Conservation (phyloP, 2,329 filamentous ascomycete genomes). For the Botrytis tulipae region DNA sequence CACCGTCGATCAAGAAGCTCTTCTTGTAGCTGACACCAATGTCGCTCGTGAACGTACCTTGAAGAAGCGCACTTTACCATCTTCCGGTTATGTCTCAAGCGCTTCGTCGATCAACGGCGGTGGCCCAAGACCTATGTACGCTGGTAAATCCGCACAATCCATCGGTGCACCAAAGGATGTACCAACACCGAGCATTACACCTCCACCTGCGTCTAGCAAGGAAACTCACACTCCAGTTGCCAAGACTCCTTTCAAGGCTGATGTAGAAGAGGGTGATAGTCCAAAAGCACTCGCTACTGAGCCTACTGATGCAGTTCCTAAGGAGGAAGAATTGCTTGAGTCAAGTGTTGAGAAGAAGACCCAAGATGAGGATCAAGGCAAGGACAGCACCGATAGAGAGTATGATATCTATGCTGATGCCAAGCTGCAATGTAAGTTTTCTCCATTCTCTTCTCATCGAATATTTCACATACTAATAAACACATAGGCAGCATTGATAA, state of each 20-base stretch:
- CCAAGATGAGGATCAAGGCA: slow-evolving; percentile 72
- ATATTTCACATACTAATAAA: slow-evolving; percentile 38
- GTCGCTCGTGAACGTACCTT: slow-evolving; percentile 59
- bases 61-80: slow-evolving; percentile 68
- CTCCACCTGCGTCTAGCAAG: slow-evolving; percentile 44
- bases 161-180: slow-evolving; percentile 54
- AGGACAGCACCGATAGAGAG: slow-evolving; percentile 70
- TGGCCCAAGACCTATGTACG: slow-evolving; percentile 66
- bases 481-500: slow-evolving; percentile 85
- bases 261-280: slow-evolving; percentile 73
- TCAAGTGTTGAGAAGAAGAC: slow-evolving; percentile 52
- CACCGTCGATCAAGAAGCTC: slow-evolving; percentile 94
- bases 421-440: slow-evolving; percentile 74
- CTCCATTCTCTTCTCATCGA: not conserved
- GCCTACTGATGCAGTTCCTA: slow-evolving; percentile 56
- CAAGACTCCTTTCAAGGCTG: slow-evolving; percentile 72
- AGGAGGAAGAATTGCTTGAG: slow-evolving; percentile 64
- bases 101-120: slow-evolving; percentile 53
- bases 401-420: slow-evolving; percentile 94
- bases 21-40: slow-evolving; percentile 82
- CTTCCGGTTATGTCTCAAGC: slow-evolving; percentile 41
- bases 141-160: slow-evolving; percentile 45
- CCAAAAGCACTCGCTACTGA: slow-evolving; percentile 76
- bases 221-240: slow-evolving; percentile 47
- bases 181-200: slow-evolving; percentile 66